Evolutionary conservation across 1,284 basidiomycete genomes (phyloP).

Genomic region (Waitea zeae): DNA sequence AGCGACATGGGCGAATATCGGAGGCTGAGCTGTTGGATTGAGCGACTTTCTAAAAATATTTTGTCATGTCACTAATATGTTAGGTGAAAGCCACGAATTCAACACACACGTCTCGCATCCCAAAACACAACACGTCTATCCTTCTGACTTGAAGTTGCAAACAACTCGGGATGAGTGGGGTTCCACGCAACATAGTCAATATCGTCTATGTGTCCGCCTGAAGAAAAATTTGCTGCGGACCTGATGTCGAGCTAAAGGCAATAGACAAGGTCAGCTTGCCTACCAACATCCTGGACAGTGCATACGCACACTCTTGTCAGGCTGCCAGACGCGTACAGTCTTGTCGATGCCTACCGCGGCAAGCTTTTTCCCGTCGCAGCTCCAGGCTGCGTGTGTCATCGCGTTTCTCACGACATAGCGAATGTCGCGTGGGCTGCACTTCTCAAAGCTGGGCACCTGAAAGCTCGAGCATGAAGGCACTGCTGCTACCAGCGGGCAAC

Average conservation of each 20-base stretch:
- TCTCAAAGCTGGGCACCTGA: too few relatives aligned
- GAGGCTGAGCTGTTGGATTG: slow-evolving; percentile 35
- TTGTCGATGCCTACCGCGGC: slow-evolving; percentile 67
- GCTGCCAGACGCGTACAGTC: slow-evolving; percentile 52
- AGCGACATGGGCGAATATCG: slow-evolving; percentile 43
- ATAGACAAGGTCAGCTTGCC: not conserved
- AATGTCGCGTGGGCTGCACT: too few relatives aligned
- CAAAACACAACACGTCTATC: slow-evolving; percentile 61
- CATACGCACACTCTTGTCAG: slow-evolving; percentile 51
- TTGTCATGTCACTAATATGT: slow-evolving; percentile 1
- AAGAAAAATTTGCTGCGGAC: slow-evolving; percentile 38
- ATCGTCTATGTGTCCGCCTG: slow-evolving; percentile 55
- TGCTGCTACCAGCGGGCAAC: too few relatives aligned
- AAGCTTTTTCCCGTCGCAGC: slow-evolving; percentile 60
- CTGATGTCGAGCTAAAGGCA: too few relatives aligned
- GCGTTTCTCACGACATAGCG: too few relatives aligned
- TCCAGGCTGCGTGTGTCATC: slow-evolving; percentile 67
- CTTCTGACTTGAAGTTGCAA: slow-evolving; percentile 59
- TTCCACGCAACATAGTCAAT: slow-evolving; percentile 68
- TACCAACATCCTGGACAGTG: not conserved
- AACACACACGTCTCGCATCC: slow-evolving; percentile 59
- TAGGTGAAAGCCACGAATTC: slow-evolving; percentile 1
- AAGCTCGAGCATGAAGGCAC: too few relatives aligned
- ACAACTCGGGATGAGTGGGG: slow-evolving; percentile 62
- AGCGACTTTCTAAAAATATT: slow-evolving; percentile 51